Evolutionary conservation across 495 filamentous ascomycete genomes (phyloP), one percentile per base, ranked within the genome.

Genomic region (Hyphodiscus hymeniophilus): DNA sequence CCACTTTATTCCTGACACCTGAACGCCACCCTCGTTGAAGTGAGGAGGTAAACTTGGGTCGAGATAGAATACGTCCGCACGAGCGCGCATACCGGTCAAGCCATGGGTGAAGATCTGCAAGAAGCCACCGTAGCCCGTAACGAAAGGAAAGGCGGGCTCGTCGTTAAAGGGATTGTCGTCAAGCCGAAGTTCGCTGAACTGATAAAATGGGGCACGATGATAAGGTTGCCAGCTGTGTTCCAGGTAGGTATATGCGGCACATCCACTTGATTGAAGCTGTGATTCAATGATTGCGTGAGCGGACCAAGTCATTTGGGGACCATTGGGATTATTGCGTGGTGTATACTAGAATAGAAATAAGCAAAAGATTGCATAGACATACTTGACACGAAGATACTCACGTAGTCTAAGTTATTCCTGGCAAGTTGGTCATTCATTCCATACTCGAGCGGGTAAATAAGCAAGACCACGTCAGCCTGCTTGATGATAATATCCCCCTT

Each of bases 121-220:
- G 31, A 34, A 3, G 20, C 76, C 76, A 6, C 75, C 75, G 43
- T 71, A 65, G 18, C 76, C 75, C 1, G 75, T 79, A 3, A 79
- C 58, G 61, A 79, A 79, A 1, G 76, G 75, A 48, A 67, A 79
- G 1, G 75, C 74, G 0, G 75, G 72, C 40, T 72, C 76, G 28
- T 71, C 85, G 54, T 88, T 89, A n/a, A 62, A 58, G 44, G 63
- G 69, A 42, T 67, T 71, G 53, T 85, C 66, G 54, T 89, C 84
- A 32, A 75, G 57, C 36, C 84, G 66, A 53, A 88, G 84, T 56
- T 89, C 84, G 1, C 80, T 73, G 60, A 71, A 75, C 48, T 79
- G 75, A 56, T 66, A 79, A 61, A 63, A 79, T 7, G 75, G 75
- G 13, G 64, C 66, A 11, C 75, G 68, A 28, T 66, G 57, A 49